phyloP scores from a whole-genome alignment of 768 basidiomycete species.

The Baorangia bicolor region DNA sequence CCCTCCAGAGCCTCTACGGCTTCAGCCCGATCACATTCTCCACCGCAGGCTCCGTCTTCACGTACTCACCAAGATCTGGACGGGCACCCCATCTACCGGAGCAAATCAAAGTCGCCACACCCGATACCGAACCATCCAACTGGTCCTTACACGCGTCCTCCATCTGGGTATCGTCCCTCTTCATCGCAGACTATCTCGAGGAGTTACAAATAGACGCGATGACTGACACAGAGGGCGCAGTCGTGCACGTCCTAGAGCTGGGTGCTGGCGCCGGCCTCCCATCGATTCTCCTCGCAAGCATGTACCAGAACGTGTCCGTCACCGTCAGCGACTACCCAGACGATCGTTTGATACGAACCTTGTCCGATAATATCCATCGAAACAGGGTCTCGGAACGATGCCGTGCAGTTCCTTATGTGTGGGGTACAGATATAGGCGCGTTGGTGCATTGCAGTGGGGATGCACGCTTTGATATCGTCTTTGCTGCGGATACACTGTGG shows the following conservation, averaged over 20 bases:
- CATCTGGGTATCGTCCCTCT: constrained; percentile 69
- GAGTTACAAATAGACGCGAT: constrained; percentile 41
- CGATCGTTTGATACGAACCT: constrained; percentile 51
- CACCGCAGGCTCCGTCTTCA: constrained; percentile 52
- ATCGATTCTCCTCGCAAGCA: constrained; percentile 61
- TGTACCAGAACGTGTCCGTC: constrained; percentile 40
- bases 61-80: constrained; percentile 36
- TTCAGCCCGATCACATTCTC: constrained; percentile 60
- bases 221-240: constrained; percentile 9
- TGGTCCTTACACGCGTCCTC: constrained; percentile 79
- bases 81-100: constrained; percentile 12
- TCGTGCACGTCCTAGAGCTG: constrained; percentile 57
- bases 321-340: constrained; percentile 75
- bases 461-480: constrained; percentile 55
- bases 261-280: constrained; percentile 77
- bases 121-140: constrained; percentile 65
- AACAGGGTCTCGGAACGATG: constrained; percentile 52
- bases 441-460: constrained; percentile 14
- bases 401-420: constrained; percentile 56
- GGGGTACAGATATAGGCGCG: constrained; percentile 52
- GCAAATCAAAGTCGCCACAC: constrained; percentile 49
- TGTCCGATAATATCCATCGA: constrained; percentile 53
- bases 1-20: constrained; percentile 62
- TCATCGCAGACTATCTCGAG: constrained; percentile 62
- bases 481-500: constrained; percentile 81